Conservation (phyloP, 1,284 basidiomycete species). For the Amylostereum areolatum region DNA sequence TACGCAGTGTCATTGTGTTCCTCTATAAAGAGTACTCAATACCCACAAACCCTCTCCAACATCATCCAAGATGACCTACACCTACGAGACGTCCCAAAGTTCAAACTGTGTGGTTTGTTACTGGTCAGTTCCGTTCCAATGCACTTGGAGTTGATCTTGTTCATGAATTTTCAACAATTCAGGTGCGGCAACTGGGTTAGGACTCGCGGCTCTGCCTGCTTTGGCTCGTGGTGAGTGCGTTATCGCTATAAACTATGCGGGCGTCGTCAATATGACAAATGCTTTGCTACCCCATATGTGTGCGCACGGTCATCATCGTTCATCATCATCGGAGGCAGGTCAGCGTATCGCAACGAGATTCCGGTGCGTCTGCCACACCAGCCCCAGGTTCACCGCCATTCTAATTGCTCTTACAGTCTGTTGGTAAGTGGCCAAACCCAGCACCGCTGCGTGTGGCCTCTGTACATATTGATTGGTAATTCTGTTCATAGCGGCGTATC, state of each 20-base stretch:
- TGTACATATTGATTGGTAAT: neutral
- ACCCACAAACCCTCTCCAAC: neutral
- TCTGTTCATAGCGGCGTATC: neutral
- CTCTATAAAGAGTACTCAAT: no score
- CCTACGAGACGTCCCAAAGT: neutral
- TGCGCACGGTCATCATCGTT: neutral
- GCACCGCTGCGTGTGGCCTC: neutral
- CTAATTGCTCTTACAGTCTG: neutral
- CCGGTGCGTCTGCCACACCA: neutral
- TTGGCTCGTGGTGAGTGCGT: constrained; percentile 20
- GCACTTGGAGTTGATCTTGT: neutral
- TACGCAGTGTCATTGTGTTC: no score
- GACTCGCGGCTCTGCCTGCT: constrained; percentile 18
- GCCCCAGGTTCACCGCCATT: neutral
- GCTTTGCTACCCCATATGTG: neutral
- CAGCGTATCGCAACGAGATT: neutral
- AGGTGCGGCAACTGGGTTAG: constrained; percentile 31
- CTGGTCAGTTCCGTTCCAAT: constrained; percentile 11
- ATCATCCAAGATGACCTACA: neutral
- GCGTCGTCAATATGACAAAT: neutral
- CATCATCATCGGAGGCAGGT: neutral
- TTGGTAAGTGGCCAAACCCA: neutral
- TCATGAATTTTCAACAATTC: neutral
- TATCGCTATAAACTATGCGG: neutral
- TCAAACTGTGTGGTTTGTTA: constrained; percentile 20